Evolutionary conservation across 805 yeast genomes (phyloP).

Genomic region (Starmerella vaccinii): DNA sequence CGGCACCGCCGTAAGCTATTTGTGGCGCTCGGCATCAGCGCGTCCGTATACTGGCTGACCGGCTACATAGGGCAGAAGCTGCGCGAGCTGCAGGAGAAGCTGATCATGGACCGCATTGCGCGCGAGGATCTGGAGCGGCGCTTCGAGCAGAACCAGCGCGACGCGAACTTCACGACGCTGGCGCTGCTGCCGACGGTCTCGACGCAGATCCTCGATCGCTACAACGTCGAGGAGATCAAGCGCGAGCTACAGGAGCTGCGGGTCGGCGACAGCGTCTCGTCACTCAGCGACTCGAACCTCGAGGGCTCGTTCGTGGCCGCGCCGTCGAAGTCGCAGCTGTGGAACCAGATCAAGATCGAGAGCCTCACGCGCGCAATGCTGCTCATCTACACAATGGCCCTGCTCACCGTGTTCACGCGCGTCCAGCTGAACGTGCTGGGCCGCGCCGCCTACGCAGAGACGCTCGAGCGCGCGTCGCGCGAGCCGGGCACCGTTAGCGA

Average conservation of each 20-base stretch:
- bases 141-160: constrained; percentile 85
- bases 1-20: constrained; percentile 40
- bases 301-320: constrained; percentile 30
- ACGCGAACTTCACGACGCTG: constrained; percentile 71
- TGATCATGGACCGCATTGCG: constrained; percentile 49
- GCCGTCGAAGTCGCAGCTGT: constrained; percentile 52
- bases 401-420: constrained; percentile 67
- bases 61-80: constrained; percentile 39
- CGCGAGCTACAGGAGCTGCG: constrained; percentile 57
- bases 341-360: constrained; percentile 71
- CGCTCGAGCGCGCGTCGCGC: constrained; percentile 57
- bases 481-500: constrained; percentile 24
- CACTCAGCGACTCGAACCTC: background rate
- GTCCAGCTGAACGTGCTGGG: constrained; percentile 83
- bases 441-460: constrained; percentile 70
- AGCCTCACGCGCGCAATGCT: constrained; percentile 66
- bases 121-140: constrained; percentile 65
- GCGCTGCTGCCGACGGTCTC: constrained; percentile 71
- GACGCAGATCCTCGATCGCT: constrained; percentile 47
- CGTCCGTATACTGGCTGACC: constrained; percentile 38
- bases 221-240: constrained; percentile 67
- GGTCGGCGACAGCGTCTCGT: constrained; percentile 9
- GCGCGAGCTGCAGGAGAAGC: constrained; percentile 40
- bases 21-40: constrained; percentile 37
- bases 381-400: constrained; percentile 54